Base-by-base conservation (phyloP, 1,284 basidiomycete species). In the Blastosporella zonata region DNA sequence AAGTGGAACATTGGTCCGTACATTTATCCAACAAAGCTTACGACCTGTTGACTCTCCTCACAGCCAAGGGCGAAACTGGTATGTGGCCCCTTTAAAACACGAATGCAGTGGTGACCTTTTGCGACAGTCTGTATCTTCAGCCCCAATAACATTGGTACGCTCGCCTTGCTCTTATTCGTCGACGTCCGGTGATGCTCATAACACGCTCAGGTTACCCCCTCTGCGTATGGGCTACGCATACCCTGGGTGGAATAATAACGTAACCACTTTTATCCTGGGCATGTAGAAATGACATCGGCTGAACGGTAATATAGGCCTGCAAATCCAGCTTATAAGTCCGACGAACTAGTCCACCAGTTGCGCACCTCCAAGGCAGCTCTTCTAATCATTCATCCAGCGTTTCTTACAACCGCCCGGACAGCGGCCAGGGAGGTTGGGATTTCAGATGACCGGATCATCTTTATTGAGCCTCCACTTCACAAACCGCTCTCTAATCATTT, bases 151-250 rank as follows among this genome's bases (percentile, higher is more conserved):
- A 65, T 84, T 37, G 82, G 85, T 82, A 52, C 20, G 64, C 54
- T 18, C 43, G 10, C 40, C 38, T 29, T 39, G 36, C 6, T n/a
- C 23, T 21, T 41, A 22, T n/a, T 43, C 23, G 43, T 43, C 28
- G 37, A 17, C 47, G 55, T 12, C 29, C 29, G 29, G 13, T 42
- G 42, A 22, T 50, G 43, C 41, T 46, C 21, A 34, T 36, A 9
- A 18, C 49, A 13, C 33, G 27, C 44, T 21, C 53, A 87, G 89
- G 90, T 62, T 93, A 90, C 54, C 79, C 82, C 0, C 70, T 82
- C 7, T 72, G 72, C 2, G 69, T 91, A 9, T 93, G 90, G 89
- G 91, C 87, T 1, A 66, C 73, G 1, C 88, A 91, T 56, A 77
- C 79, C 35, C 66, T 90, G 10, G 89, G 90, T 9, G 90, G 73